Evolutionary conservation across 768 basidiomycete genomes (phyloP).

Genomic region (Suillus paluster): DNA sequence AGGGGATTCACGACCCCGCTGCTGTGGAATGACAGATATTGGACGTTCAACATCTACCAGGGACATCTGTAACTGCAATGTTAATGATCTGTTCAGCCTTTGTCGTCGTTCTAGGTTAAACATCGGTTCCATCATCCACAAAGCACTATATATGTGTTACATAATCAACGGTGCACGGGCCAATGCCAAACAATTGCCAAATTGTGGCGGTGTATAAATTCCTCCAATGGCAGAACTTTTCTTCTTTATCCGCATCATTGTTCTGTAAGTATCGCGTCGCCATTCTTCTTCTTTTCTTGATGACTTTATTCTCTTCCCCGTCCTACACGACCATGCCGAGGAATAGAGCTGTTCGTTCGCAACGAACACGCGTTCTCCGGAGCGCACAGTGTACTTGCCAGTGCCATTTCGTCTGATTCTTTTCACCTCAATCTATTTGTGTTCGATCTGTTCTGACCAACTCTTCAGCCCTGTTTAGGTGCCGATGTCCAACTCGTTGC

Average conservation of each 20-base stretch:
- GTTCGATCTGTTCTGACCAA: conserved; percentile 17
- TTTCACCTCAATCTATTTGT: neutral
- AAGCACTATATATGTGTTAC: conserved; percentile 22
- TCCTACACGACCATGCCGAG: conserved; percentile 91
- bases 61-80: conserved; percentile 25
- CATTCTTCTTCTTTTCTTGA: conserved; percentile 36
- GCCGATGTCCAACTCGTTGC: neutral
- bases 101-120: conserved; percentile 22
- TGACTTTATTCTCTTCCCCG: conserved; percentile 92
- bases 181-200: conserved; percentile 32
- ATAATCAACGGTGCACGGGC: conserved; percentile 36
- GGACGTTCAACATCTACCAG: conserved; percentile 16
- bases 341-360: conserved; percentile 79
- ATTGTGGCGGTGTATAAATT: conserved; percentile 33
- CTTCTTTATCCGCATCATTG: conserved; percentile 20
- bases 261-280: neutral
- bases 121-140: neutral
- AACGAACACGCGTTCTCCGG: conserved; percentile 66
- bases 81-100: conserved; percentile 10
- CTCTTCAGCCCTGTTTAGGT: conserved; percentile 10
- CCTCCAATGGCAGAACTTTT: neutral
- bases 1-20: conserved; percentile 19
- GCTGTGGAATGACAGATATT: conserved; percentile 15
- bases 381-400: conserved; percentile 83
- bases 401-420: conserved; percentile 83